These are phyloP conservation scores for Sisymbrium altissimum DNA, from an alignment of 345 rosid species.

Conservation along the genomic window DNA sequence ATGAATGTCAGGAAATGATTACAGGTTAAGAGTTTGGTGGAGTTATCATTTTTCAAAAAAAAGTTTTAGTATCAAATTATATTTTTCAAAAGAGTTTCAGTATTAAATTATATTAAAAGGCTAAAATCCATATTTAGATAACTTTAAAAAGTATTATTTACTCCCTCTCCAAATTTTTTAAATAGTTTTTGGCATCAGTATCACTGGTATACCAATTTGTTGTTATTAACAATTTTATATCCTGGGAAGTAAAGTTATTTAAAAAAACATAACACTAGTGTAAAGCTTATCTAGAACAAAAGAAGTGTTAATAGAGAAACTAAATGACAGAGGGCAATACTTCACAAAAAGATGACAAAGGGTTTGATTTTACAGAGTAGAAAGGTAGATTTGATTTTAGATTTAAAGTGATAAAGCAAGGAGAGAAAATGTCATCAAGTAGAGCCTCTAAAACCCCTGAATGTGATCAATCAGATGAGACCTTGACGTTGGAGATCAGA, in stretches of 20 bases:
- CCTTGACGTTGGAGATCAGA: slow-evolving; percentile 98
- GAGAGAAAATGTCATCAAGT: background rate
- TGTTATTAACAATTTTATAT: background rate
- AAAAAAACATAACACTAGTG: background rate
- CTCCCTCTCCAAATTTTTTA: background rate
- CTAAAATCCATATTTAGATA: background rate
- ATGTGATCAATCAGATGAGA: slow-evolving; percentile 48
- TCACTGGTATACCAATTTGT: background rate
- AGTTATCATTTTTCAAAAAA: no score
- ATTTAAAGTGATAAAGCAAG: background rate
- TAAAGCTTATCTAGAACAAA: background rate
- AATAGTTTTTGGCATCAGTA: background rate
- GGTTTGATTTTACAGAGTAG: slow-evolving; percentile 15
- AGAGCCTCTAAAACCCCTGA: background rate
- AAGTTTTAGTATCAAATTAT: background rate
- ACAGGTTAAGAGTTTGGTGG: no score
- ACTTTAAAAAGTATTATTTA: background rate
- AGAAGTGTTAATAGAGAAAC: background rate
- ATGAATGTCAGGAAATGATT: background rate
- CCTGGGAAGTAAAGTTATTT: background rate
- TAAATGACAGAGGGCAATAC: background rate
- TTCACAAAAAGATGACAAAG: background rate
- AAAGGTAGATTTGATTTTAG: background rate
- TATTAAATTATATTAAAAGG: background rate
- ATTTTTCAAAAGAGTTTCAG: no score